Evolutionary conservation across 768 basidiomycete species (phyloP).

Genomic region (Russula lepida): DNA sequence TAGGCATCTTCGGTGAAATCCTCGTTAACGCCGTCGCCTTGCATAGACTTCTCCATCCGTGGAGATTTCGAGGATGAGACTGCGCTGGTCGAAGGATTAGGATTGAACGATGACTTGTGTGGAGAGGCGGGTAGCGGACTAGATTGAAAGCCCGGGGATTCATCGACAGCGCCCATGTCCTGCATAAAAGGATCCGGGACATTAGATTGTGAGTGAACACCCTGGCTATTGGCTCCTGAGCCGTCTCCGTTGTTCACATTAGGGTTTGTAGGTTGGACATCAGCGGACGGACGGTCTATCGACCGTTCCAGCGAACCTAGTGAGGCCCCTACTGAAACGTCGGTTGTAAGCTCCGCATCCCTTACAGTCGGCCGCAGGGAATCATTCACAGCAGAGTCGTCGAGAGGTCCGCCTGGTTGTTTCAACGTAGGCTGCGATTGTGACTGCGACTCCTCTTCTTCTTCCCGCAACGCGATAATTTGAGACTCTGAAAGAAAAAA

Average conservation of each 20-base stretch:
- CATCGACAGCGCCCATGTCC: background rate
- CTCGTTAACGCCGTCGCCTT: background rate
- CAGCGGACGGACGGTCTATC: background rate
- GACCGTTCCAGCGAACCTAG: background rate
- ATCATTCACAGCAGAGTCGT: background rate
- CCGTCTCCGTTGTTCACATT: background rate
- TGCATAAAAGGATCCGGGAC: background rate
- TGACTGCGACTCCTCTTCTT: conserved; percentile 19
- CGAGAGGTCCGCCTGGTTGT: background rate
- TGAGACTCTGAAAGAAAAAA: conserved; percentile 6
- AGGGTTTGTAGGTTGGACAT: background rate
- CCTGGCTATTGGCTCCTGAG: background rate
- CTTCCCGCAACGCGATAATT: conserved; percentile 17
- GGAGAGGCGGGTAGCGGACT: too few species aligned
- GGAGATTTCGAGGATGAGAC: too few species aligned
- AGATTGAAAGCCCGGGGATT: too few species aligned
- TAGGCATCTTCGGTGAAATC: too few species aligned
- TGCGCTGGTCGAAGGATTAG: too few species aligned
- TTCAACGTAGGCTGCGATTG: background rate
- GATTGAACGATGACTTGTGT: too few species aligned
- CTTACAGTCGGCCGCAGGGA: background rate
- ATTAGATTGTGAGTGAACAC: background rate
- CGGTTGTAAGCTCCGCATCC: background rate
- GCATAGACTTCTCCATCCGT: background rate
- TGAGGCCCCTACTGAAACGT: background rate